Evolutionary conservation across 257 asterid species (phyloP).

Genomic region (Prunella vulgaris): DNA sequence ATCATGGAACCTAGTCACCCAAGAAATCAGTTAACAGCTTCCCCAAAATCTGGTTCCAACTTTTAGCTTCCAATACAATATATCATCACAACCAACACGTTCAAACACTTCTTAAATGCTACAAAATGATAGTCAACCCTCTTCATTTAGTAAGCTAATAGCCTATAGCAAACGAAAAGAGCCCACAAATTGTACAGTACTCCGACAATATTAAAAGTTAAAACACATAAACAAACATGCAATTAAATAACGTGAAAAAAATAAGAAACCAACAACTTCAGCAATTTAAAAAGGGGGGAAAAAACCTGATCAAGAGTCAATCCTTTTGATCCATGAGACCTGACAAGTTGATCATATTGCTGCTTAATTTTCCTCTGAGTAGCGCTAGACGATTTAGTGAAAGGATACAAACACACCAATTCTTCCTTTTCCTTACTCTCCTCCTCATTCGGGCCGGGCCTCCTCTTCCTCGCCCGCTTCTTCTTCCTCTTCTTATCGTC

Average conservation of each 20-base stretch:
- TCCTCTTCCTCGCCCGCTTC: conserved; percentile 66
- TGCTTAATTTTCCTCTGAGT: conserved; percentile 78
- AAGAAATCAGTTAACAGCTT: conserved; percentile 2
- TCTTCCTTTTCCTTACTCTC: conserved; percentile 43
- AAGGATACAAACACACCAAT: conserved; percentile 63
- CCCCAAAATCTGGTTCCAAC: not conserved
- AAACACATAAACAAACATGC: conserved; percentile 12
- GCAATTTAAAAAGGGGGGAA: not conserved
- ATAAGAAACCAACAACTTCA: conserved; percentile 9
- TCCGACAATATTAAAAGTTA: not conserved
- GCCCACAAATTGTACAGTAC: conserved; percentile 1
- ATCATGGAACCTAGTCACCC: conserved; percentile 2
- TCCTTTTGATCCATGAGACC: conserved; percentile 65
- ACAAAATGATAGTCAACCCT: not conserved
- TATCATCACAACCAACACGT: not conserved
- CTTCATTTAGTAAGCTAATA: not conserved
- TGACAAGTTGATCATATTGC: conserved; percentile 73
- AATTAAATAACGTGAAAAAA: conserved; percentile 8
- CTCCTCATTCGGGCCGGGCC: conserved; percentile 44
- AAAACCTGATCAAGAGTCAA: conserved; percentile 70
- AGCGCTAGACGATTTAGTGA: conserved; percentile 61
- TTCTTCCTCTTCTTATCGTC: conserved; percentile 54
- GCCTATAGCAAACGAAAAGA: not conserved
- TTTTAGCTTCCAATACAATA: not conserved
- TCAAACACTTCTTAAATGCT: not conserved